Evolutionary conservation across 208 protist species (phyloP).

Genomic region (Trichomonas tenax): DNA sequence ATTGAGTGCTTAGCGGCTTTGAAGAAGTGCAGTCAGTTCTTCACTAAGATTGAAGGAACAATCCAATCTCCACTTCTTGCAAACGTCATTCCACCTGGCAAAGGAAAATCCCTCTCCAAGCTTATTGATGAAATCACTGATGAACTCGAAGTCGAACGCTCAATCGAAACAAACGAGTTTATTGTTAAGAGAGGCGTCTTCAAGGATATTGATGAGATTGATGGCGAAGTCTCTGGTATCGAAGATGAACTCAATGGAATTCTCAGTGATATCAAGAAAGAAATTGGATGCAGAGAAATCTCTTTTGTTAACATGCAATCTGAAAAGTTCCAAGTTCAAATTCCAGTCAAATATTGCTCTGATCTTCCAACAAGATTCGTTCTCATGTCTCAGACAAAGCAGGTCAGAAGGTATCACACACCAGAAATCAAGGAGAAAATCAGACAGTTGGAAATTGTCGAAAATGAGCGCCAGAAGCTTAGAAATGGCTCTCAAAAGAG

Average conservation of each 20-base stretch:
- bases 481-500: background rate
- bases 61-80: background rate
- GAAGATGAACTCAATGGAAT: background rate
- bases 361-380: background rate
- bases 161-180: background rate
- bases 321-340: background rate
- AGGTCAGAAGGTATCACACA: background rate
- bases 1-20: background rate
- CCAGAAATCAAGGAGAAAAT: conserved; percentile 12
- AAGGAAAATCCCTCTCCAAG: background rate
- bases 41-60: background rate
- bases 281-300: background rate
- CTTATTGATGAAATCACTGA: background rate
- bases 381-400: background rate
- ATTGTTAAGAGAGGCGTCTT: background rate
- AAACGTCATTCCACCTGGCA: background rate
- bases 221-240: background rate
- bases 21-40: background rate
- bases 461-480: conserved; percentile 9
- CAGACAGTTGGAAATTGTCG: background rate
- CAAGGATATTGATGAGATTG: conserved; percentile 10
- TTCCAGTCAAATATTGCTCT: background rate
- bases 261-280: background rate
- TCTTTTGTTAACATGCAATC: background rate
- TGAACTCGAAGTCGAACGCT: background rate